Evolutionary conservation across 2,329 filamentous ascomycete genomes (phyloP).

Genomic region (Trichoderma sp.): DNA sequence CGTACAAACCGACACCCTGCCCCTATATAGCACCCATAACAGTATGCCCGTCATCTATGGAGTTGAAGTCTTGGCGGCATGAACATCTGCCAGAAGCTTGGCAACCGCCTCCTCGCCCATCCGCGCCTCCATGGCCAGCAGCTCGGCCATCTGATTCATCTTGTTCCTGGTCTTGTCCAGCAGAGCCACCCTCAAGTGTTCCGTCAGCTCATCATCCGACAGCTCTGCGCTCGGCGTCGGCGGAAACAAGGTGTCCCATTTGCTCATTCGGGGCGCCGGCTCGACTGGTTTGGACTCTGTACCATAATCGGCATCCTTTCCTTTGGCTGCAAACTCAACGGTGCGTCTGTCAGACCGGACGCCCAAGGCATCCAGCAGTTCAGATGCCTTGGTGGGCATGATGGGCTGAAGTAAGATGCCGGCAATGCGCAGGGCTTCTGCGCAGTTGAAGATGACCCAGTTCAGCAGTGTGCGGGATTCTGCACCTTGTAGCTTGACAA

Average conservation of each 20-base stretch:
- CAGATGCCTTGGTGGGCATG: conserved; percentile 76
- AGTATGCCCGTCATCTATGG: background rate
- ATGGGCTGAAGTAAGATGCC: conserved; percentile 89
- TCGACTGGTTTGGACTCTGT: conserved; percentile 34
- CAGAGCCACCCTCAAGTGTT: conserved; percentile 30
- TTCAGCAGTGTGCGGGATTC: conserved; percentile 50
- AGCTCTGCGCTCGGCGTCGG: conserved; percentile 40
- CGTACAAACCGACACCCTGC: background rate
- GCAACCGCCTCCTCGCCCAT: conserved; percentile 34
- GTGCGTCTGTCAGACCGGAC: conserved; percentile 65
- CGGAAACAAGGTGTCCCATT: conserved; percentile 55
- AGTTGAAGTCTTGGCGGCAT: conserved; percentile 23
- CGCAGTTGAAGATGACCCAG: conserved; percentile 67
- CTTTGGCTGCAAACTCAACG: conserved; percentile 63
- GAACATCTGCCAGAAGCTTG: conserved; percentile 32
- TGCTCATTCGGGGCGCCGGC: conserved; percentile 40
- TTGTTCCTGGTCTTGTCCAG: conserved; percentile 35
- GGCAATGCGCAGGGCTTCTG: conserved; percentile 75
- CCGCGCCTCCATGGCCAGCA: conserved; percentile 38
- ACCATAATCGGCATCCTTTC: conserved; percentile 73
- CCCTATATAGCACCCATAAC: background rate
- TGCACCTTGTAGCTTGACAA: conserved; percentile 45
- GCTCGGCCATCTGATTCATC: conserved; percentile 36
- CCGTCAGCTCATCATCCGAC: conserved; percentile 33
- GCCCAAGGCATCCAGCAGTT: conserved; percentile 76